Conservation (phyloP, 352 stramenopile genomes). For the Peronospora tabacina region DNA sequence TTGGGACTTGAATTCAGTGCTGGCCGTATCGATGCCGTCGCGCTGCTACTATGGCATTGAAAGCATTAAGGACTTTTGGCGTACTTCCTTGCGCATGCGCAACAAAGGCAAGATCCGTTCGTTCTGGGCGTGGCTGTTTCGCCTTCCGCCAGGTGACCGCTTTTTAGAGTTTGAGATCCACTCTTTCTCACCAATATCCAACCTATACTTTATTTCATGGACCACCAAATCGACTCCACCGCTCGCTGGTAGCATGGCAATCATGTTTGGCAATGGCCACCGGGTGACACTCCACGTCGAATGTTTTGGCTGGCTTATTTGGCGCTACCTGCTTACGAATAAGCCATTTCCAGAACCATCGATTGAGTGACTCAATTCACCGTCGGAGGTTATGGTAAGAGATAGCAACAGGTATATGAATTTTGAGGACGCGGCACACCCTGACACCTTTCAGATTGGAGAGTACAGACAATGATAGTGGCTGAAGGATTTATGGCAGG, state of each 20-base stretch:
- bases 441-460: constrained; percentile 2
- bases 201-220: constrained; percentile 81
- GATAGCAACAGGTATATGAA: neutral
- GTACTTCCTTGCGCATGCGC: constrained; percentile 73
- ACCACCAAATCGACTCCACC: constrained; percentile 73
- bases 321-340: constrained; percentile 78
- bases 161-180: constrained; percentile 72
- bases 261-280: constrained; percentile 79
- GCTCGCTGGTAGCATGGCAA: constrained; percentile 68
- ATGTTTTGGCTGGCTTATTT: constrained; percentile 82
- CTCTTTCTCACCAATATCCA: constrained; percentile 62
- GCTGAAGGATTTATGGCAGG: neutral
- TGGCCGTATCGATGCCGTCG: constrained; percentile 79
- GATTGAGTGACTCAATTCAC: constrained; percentile 30
- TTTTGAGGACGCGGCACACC: neutral
- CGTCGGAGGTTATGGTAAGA: neutral
- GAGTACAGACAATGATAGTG: neutral
- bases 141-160: constrained; percentile 59
- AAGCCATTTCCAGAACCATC: constrained; percentile 63
- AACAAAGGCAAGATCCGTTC: constrained; percentile 86
- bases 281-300: constrained; percentile 79
- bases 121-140: constrained; percentile 82
- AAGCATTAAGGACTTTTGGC: constrained; percentile 85
- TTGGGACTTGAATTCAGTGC: constrained; percentile 79
- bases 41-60: constrained; percentile 83